Evolutionary conservation across 2,329 filamentous ascomycete genomes (phyloP).

Genomic region (Didymella sp.): DNA sequence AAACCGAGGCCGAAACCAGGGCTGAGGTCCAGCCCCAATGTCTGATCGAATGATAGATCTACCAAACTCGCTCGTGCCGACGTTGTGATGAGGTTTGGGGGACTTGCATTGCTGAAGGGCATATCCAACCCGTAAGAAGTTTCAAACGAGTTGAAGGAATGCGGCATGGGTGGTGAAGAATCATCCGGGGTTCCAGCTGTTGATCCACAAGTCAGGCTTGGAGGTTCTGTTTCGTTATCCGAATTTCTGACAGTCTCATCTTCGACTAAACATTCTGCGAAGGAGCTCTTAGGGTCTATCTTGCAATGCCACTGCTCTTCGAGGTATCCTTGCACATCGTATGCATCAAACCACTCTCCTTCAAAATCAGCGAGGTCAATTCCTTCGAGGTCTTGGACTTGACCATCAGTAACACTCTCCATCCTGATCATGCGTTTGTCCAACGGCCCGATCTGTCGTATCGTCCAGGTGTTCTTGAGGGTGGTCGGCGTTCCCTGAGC

Average conservation of each 20-base stretch:
- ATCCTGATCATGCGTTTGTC: conserved; percentile 36
- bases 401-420: conserved; percentile 26
- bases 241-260: conserved; percentile 23
- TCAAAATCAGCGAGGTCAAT: conserved; percentile 69
- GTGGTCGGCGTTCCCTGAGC: conserved; percentile 47
- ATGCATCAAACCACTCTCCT: conserved; percentile 77
- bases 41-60: conserved; percentile 40
- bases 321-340: conserved; percentile 79
- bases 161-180: neutral
- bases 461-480: conserved; percentile 40
- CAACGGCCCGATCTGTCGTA: conserved; percentile 45
- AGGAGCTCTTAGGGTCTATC: conserved; percentile 67
- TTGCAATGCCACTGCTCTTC: conserved; percentile 64
- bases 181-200: conserved; percentile 12
- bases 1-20: conserved; percentile 35
- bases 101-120: conserved; percentile 15
- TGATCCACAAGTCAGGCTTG: conserved; percentile 6
- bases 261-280: conserved; percentile 57
- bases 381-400: conserved; percentile 31
- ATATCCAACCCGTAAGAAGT: conserved; percentile 38
- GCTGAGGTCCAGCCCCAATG: conserved; percentile 45
- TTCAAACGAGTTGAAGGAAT: conserved; percentile 1
- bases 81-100: conserved; percentile 4
- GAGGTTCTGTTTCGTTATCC: conserved; percentile 18
- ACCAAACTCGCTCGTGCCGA: conserved; percentile 24